phyloP scores from a whole-genome alignment of 1,284 basidiomycete species.

The Trichosporon asahii region DNA sequence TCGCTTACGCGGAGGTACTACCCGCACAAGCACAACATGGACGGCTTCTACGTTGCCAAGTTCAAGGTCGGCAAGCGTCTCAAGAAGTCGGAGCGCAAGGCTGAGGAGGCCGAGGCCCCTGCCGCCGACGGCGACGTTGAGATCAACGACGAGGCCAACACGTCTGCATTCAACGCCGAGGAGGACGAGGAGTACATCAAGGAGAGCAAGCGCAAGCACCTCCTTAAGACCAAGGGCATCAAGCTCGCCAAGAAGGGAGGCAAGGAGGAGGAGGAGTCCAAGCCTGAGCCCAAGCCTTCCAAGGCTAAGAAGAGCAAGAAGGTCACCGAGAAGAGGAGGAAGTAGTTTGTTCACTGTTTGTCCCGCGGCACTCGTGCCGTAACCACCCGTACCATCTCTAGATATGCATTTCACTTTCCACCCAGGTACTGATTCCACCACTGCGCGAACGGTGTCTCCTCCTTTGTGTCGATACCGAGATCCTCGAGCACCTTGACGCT shows the following conservation, averaged over 20 bases:
- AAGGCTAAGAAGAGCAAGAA: slow-evolving; percentile 41
- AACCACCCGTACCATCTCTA: slow-evolving; percentile 8
- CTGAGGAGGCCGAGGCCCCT: slow-evolving; percentile 43
- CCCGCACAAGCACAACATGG: slow-evolving; percentile 61
- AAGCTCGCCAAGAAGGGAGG: slow-evolving; percentile 40
- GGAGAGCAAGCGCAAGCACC: slow-evolving; percentile 51
- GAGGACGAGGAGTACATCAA: slow-evolving; percentile 51
- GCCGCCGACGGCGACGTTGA: slow-evolving; percentile 26
- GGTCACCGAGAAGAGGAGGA: slow-evolving; percentile 35
- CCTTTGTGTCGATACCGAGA: slow-evolving; percentile 39
- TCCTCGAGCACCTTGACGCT: slow-evolving; percentile 36
- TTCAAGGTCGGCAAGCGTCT: slow-evolving; percentile 82
- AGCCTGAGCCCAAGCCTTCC: slow-evolving; percentile 31
- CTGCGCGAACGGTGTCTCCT: slow-evolving; percentile 36
- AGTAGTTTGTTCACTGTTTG: neutral
- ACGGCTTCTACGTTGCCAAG: slow-evolving; percentile 98
- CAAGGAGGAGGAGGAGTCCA: neutral
- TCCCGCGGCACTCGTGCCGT: neutral
- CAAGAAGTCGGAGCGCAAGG: slow-evolving; percentile 57
- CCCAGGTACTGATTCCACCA: slow-evolving; percentile 45
- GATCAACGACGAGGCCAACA: slow-evolving; percentile 20
- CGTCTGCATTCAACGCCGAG: slow-evolving; percentile 46
- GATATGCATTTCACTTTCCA: slow-evolving; percentile 3
- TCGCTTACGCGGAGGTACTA: slow-evolving; percentile 69
- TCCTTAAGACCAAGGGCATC: slow-evolving; percentile 54